Evolutionary conservation across 164 flowering plant genomes (phyloP).

Genomic region (grape (Vitis vinifera)): DNA sequence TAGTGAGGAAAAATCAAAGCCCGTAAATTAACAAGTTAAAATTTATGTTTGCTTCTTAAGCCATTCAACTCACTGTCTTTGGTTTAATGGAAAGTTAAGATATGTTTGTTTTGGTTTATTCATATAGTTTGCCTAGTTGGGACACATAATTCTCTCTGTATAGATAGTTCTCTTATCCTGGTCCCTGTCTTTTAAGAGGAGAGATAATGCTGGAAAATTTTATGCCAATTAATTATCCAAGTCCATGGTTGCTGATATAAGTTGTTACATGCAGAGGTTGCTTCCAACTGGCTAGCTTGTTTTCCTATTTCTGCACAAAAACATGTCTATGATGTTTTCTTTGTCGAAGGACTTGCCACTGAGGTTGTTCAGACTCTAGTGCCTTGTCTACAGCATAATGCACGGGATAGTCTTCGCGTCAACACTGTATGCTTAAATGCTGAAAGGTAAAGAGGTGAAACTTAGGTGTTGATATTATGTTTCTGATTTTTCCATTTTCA

Average conservation of each 20-base stretch:
- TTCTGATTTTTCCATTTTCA: neutral
- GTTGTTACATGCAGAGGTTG: conserved; percentile 63
- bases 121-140: too few species aligned
- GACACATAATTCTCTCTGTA: too few species aligned
- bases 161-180: too few species aligned
- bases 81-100: too few species aligned
- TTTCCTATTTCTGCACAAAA: conserved; percentile 67
- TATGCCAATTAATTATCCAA: neutral
- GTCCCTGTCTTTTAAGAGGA: too few species aligned
- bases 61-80: too few species aligned
- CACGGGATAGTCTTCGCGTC: conserved; percentile 30
- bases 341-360: conserved; percentile 55
- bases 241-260: neutral
- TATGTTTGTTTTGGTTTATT: too few species aligned
- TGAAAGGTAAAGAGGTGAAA: conserved; percentile 53
- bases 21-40: too few species aligned
- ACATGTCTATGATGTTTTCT: conserved; percentile 80
- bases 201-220: too few species aligned
- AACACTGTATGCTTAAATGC: conserved; percentile 58
- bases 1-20: too few species aligned
- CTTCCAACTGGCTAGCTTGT: conserved; percentile 83
- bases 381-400: conserved; percentile 55
- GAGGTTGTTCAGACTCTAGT: conserved; percentile 76
- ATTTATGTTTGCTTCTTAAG: too few species aligned
- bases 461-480: neutral